A percentile compares a stretch with the other conserved stretches of the same genome.
These are phyloP conservation scores for Camellia oleifera DNA, from an alignment of 179 eudicot species.

Conservation along the genomic window DNA sequence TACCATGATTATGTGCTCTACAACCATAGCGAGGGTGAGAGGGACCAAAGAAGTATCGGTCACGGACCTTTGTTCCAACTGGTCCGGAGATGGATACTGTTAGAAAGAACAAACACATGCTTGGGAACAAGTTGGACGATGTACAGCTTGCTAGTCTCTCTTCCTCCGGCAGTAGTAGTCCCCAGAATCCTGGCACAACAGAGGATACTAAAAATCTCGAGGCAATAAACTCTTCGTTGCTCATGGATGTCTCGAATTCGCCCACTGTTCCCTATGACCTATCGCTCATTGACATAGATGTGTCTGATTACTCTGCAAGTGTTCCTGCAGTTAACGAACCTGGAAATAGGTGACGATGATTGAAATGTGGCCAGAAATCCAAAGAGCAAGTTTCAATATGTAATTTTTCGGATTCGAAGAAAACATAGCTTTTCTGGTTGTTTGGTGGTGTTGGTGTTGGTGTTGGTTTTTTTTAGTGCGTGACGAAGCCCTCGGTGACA, in stretches of 20 bases:
- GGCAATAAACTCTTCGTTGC: constrained; percentile 58
- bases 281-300: constrained; percentile 75
- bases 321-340: constrained; percentile 56
- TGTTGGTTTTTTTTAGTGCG: neutral
- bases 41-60: constrained; percentile 75
- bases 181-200: constrained; percentile 29
- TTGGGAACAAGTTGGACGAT: constrained; percentile 72
- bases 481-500: neutral
- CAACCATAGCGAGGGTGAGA: constrained; percentile 79
- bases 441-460: neutral
- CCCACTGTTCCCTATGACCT: constrained; percentile 65
- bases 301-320: constrained; percentile 50
- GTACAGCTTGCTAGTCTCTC: constrained; percentile 62
- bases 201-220: constrained; percentile 38
- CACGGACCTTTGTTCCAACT: constrained; percentile 92
- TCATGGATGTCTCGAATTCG: constrained; percentile 62
- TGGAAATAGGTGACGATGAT: constrained; percentile 44
- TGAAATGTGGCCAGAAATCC: neutral
- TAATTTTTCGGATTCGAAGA: neutral
- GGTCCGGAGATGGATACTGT: constrained; percentile 95
- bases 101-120: constrained; percentile 58
- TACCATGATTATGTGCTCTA: constrained; percentile 94
- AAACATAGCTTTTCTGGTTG: neutral
- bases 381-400: neutral
- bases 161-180: constrained; percentile 52